These are phyloP conservation scores for Rhizophagus prolifer DNA, from an alignment of 192 early-diverging fungal genomes.

Conservation along the genomic window DNA sequence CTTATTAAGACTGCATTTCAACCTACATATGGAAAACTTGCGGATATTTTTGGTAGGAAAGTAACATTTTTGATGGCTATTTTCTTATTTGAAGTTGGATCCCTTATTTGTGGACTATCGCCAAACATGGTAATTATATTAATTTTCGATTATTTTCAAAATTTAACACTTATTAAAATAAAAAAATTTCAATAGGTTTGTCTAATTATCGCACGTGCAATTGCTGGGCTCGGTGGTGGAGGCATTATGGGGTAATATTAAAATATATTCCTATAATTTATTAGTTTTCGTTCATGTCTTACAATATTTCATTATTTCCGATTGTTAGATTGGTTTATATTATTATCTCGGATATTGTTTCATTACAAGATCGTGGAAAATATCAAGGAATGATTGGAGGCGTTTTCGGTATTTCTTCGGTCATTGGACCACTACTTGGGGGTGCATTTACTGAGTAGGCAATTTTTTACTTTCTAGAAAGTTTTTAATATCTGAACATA, in stretches of 20 bases:
- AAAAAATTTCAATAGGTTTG: not conserved
- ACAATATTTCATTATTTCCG: not conserved
- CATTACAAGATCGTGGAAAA: slow-evolving; percentile 81
- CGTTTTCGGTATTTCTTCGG: slow-evolving; percentile 75
- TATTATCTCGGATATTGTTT: slow-evolving; percentile 84
- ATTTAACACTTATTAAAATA: no score
- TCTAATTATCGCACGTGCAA: not conserved
- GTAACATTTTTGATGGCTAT: slow-evolving; percentile 74
- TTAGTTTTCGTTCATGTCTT: not conserved
- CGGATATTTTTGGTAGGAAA: slow-evolving; percentile 91
- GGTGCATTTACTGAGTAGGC: slow-evolving; percentile 74
- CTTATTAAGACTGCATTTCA: slow-evolving; percentile 34
- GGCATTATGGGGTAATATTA: not conserved
- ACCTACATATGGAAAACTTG: slow-evolving; percentile 57
- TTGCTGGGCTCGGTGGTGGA: not conserved
- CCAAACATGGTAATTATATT: slow-evolving; percentile 48
- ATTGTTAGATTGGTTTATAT: slow-evolving; percentile 60
- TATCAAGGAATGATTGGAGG: slow-evolving; percentile 81
- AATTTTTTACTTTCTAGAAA: not conserved
- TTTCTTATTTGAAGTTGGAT: slow-evolving; percentile 77
- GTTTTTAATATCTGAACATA: slow-evolving; percentile 25
- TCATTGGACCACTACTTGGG: slow-evolving; percentile 83
- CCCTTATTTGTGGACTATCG: slow-evolving; percentile 79
- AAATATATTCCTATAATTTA: not conserved
- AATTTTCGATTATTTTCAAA: no score